Evolutionary conservation across 164 flowering plant species (phyloP), one percentile per base, ranked within the genome.

Genomic region (Magnolia changhungtana): DNA sequence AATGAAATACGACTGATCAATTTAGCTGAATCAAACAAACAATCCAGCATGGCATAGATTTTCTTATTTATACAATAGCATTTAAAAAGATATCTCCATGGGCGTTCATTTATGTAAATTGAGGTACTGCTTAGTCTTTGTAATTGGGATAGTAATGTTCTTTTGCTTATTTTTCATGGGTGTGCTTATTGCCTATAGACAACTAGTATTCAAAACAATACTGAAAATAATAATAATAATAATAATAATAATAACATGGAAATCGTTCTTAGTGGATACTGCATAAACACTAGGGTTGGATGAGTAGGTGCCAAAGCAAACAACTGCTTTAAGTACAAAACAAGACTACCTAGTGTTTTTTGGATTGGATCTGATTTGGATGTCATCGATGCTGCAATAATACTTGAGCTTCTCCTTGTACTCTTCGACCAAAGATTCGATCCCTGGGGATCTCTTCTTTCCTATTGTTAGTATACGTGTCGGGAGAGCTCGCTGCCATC

Each of bases 361-460:
- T 8, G 98, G 98, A 83, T 95, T 95, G 67, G 97, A 89, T 45
- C 89, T 88, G 27, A 93, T 71, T 73, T 78, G 94, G 58, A 89
- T 73, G 78, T 91, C 95, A 8, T 90, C 90, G 23, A 88, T 78
- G 21, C 63, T 73, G 76, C 94, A 95, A 72, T 95, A 95, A 74
- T 71, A 68, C 79, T 85, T 89, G 72, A 95, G 87, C 86, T 95
- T 93, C 55, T 82, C 84, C 16, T 75, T 81, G 76, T 91, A 95
- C 77, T 92, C 95, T 59, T 92, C 95, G 45, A 92, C 95, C 37
- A 95, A 49, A 10, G 93, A 85, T 72, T 90, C 90, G 4, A 90
- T 88, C 1, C 96, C 98, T 5, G 50, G 74, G 4, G 94, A 88
- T 80, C 96, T 89, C 83, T 84, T 91, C 74, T 86, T 90, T 37